A percentile compares a stretch with the other conserved stretches of the same genome.
These are phyloP conservation scores for Penicillium sp. DNA, from an alignment of 2,329 filamentous ascomycete genomes.

Conservation along the genomic window DNA sequence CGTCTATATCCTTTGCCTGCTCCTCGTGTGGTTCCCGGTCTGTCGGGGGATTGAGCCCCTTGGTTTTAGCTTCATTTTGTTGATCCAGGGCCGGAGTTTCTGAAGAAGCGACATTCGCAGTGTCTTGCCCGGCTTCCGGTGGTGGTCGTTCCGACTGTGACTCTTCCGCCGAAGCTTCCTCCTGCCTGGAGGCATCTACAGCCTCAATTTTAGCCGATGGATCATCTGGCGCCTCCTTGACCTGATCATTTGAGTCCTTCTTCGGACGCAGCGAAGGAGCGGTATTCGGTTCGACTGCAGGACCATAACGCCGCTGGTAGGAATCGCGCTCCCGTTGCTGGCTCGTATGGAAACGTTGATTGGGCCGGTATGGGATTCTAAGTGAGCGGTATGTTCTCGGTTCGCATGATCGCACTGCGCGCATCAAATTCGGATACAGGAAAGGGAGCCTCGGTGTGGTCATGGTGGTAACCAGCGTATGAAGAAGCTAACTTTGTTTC, in stretches of 20 bases:
- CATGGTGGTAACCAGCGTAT: slow-evolving; percentile 46
- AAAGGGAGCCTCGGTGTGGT: slow-evolving; percentile 63
- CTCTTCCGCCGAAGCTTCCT: slow-evolving; percentile 8
- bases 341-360: slow-evolving; percentile 38
- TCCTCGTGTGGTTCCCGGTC: slow-evolving; percentile 26
- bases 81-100: slow-evolving; percentile 8
- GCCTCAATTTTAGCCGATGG: slow-evolving; percentile 3
- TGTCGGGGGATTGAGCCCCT: slow-evolving; percentile 10
- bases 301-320: slow-evolving; percentile 47
- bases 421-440: slow-evolving; percentile 66
- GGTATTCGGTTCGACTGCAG: slow-evolving; percentile 42
- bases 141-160: slow-evolving; percentile 7
- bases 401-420: slow-evolving; percentile 52
- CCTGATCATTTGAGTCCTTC: slow-evolving; percentile 20
- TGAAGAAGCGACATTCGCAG: slow-evolving; percentile 11
- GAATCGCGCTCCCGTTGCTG: slow-evolving; percentile 36
- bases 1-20: slow-evolving; percentile 13
- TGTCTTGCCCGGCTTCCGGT: slow-evolving; percentile 9
- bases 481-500: slow-evolving; percentile 18
- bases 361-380: slow-evolving; percentile 33
- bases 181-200: background rate
- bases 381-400: slow-evolving; percentile 44
- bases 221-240: slow-evolving; percentile 14
- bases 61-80: slow-evolving; percentile 13
- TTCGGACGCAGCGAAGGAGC: slow-evolving; percentile 38